A percentile compares a stretch with the other conserved stretches of the same genome.
Evolutionary conservation across 257 asterid species (phyloP).

Genomic region (Nicotiana tomentosiformis): DNA sequence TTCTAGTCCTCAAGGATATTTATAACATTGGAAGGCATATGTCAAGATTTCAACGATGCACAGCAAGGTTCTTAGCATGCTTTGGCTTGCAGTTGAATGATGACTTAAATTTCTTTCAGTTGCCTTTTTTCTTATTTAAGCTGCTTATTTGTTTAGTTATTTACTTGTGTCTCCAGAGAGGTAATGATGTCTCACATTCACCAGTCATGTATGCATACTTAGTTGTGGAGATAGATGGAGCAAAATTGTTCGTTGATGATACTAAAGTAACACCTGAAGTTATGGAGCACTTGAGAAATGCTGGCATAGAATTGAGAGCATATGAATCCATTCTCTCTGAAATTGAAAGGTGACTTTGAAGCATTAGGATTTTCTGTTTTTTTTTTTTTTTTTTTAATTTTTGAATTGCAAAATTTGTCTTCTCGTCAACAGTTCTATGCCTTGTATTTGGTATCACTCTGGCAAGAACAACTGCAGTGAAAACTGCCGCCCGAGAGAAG

Average conservation of each 20-base stretch:
- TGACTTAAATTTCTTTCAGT: constrained; percentile 2
- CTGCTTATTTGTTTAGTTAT: neutral
- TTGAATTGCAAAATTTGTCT: neutral
- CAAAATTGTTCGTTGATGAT: constrained; percentile 66
- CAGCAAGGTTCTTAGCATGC: neutral
- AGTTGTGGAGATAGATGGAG: constrained; percentile 78
- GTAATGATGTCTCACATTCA: constrained; percentile 77
- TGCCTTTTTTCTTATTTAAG: constrained; percentile 10
- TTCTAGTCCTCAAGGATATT: neutral
- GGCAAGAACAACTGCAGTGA: neutral
- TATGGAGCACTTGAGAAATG: constrained; percentile 66
- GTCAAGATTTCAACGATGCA: neutral
- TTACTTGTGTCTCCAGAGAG: constrained; percentile 58
- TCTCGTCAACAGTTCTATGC: neutral
- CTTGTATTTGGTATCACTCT: neutral
- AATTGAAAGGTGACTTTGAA: constrained; percentile 54
- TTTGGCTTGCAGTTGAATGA: neutral
- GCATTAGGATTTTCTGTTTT: constrained; percentile 6
- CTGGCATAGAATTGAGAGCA: constrained; percentile 74
- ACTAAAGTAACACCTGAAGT: constrained; percentile 70
- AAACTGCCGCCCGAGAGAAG: neutral
- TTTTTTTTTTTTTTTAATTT: neutral
- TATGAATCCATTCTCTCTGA: constrained; percentile 82
- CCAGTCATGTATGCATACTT: constrained; percentile 94
- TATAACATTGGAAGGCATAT: neutral